phyloP scores from a whole-genome alignment of 257 asterid species.

The Osmanthus fragrans region DNA sequence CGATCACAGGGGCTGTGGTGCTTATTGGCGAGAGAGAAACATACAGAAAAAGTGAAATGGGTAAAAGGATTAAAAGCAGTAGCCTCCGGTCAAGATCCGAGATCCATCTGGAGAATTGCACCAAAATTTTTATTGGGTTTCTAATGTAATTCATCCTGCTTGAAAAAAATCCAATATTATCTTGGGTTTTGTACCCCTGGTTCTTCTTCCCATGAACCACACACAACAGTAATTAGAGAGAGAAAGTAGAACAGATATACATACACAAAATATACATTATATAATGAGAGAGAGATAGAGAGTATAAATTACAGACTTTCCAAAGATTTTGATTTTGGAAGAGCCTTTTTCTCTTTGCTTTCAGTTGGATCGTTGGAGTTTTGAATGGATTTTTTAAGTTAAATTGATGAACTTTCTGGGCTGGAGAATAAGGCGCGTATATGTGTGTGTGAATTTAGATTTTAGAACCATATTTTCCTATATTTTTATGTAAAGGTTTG shows the following conservation, averaged over 20 bases:
- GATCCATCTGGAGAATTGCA: constrained; percentile 45
- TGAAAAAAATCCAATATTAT: not conserved
- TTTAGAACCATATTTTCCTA: not conserved
- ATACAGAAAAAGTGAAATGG: constrained; percentile 50
- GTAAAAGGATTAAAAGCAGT: constrained; percentile 49
- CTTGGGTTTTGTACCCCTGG: not conserved
- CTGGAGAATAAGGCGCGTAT: constrained; percentile 1
- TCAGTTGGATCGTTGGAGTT: constrained; percentile 8
- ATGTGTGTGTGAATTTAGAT: not conserved
- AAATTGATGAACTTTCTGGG: not conserved
- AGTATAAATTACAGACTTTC: not conserved
- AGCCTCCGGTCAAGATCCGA: constrained; percentile 67
- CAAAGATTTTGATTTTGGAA: not conserved
- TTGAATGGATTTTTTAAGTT: not conserved
- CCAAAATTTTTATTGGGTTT: constrained; percentile 43
- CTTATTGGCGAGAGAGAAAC: constrained; percentile 39
- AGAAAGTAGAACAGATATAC: not conserved
- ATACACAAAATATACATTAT: not conserved
- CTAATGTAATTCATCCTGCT: constrained; percentile 25
- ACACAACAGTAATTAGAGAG: constrained; percentile 8
- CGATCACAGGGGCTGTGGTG: constrained; percentile 19
- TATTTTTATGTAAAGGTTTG: too few species aligned
- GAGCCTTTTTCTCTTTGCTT: not conserved
- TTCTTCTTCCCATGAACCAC: not conserved
- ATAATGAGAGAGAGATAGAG: too few species aligned